phyloP scores from a whole-genome alignment of 164 flowering plant genomes.

The Aristolochia fimbriata region DNA sequence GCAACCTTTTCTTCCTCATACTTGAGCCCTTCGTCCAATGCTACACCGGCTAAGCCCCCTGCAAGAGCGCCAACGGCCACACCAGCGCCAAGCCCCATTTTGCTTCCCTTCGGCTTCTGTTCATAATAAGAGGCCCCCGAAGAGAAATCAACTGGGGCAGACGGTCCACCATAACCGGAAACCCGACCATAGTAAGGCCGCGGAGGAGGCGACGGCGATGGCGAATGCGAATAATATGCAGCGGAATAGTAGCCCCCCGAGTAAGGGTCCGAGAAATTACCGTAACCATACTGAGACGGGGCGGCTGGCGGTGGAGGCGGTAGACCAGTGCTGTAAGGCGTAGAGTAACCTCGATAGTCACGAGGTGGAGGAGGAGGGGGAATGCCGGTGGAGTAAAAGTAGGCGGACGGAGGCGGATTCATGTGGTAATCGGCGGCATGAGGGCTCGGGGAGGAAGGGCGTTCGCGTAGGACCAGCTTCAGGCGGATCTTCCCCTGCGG shows the following conservation, averaged over 20 bases:
- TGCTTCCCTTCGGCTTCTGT: conserved; percentile 26
- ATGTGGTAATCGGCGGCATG: conserved; percentile 29
- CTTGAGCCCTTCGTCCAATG: conserved; percentile 64
- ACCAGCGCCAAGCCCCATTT: conserved; percentile 52
- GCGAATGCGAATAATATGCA: conserved; percentile 27
- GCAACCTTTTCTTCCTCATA: conserved; percentile 59
- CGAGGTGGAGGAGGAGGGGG: conserved; percentile 23
- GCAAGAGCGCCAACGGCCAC: conserved; percentile 65
- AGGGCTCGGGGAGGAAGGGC: conserved; percentile 22
- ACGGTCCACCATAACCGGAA: conserved; percentile 36
- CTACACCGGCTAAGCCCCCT: conserved; percentile 51
- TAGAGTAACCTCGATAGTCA: conserved; percentile 21
- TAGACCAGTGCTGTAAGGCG: conserved; percentile 8
- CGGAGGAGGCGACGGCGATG: conserved; percentile 26
- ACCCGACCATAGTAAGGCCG: conserved; percentile 38
- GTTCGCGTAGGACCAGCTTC: conserved; percentile 43
- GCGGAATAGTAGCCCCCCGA: conserved; percentile 26
- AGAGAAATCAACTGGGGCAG: conserved; percentile 65
- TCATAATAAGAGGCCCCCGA: conserved; percentile 21
- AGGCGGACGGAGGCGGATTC: conserved; percentile 26
- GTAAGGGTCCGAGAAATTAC: conserved; percentile 24
- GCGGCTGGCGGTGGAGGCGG: conserved; percentile 20
- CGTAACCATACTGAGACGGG: conserved; percentile 14
- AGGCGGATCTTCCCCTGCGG: conserved; percentile 78
- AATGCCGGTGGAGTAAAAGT: conserved; percentile 42